Base-by-base conservation (phyloP, 108 stramenopile genomes). In the Cylindrotheca closterium region DNA sequence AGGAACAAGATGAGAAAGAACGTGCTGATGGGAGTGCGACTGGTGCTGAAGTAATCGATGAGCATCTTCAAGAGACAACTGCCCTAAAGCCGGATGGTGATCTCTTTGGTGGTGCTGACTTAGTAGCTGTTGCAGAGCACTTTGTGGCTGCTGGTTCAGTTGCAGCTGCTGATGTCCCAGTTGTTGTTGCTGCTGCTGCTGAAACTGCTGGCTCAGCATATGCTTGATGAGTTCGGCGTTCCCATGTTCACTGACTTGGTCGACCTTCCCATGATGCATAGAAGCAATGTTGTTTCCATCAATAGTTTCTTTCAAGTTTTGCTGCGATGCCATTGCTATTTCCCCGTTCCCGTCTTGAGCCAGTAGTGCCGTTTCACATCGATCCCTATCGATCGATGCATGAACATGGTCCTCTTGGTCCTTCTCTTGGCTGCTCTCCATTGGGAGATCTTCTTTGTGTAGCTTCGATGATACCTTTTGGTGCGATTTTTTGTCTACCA, bases 41-140 rank as follows among this genome's bases (percentile, higher is more conserved):
- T 79, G 74, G n/a, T 74, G 78, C 10, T 70, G 61, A 1, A 68
- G 47, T n/a, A 70, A 51, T 55, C 60, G 54, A 32, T 63, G 63
- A 21, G 68, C 64, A 18, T 69, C 71, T 48, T 74, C 73, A 18
- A 51, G 67, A 30, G 69, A 70, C 32, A 60, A 49, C 21, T 65
- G 63, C 45, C 52, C 27, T 17, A 61, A 19, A 2, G 60, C 58
- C 28, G 60, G 47, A n/a, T 70, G 73, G 17, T 63, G 68, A 7
- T 63, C 68, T 27, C 57, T 37, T 33, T 74, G 65, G 10, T 51
- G 30, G 3, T 61, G 68, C 31, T 60, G 58, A n/a, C 45, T 65
- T 28, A 65, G 49, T 22, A 65, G 60, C 55, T 75, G 74, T n/a
- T 75, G 74, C 27, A 65, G 46, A 1, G 74, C 67, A 58, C 67